Evolutionary conservation across 106 monocot genomes (phyloP).

Genomic region (Vanilla planifolia): DNA sequence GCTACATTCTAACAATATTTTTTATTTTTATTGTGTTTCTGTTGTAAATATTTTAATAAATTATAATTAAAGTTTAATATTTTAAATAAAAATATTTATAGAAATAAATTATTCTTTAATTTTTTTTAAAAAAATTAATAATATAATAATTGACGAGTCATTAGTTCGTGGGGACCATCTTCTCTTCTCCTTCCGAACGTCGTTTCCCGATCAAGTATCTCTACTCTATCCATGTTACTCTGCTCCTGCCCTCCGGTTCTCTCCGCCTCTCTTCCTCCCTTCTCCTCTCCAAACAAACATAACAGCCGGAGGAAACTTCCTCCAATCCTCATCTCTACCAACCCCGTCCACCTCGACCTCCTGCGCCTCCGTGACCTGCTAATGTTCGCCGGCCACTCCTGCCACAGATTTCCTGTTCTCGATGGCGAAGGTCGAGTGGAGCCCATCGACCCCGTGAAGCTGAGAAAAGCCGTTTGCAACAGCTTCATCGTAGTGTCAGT

Average conservation of each 20-base stretch:
- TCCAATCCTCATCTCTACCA: constrained; percentile 67
- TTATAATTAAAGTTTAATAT: too few species aligned
- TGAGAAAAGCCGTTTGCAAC: constrained; percentile 41
- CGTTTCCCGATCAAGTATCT: not conserved
- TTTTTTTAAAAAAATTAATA: too few species aligned
- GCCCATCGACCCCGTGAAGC: constrained; percentile 45
- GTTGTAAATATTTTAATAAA: too few species aligned
- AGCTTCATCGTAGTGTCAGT: constrained; percentile 77
- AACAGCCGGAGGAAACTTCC: constrained; percentile 21
- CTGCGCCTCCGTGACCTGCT: constrained; percentile 56
- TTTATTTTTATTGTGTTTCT: too few species aligned
- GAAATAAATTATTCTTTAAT: too few species aligned
- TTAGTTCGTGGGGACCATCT: too few species aligned
- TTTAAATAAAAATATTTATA: too few species aligned
- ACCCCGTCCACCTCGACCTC: constrained; percentile 40
- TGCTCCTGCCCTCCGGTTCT: constrained; percentile 4
- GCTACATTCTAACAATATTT: too few species aligned
- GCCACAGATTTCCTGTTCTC: constrained; percentile 52
- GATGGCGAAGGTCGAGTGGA: constrained; percentile 28
- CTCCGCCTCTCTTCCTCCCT: constrained; percentile 3
- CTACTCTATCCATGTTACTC: not conserved
- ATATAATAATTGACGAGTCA: too few species aligned
- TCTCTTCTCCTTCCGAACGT: too few species aligned
- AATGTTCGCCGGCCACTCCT: constrained; percentile 42
- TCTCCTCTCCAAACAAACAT: constrained; percentile 7